Evolutionary conservation across 176 grass and related monocot species (phyloP), one percentile per base, ranked within the genome.

Genomic region (Echinochloa phyllopogon): DNA sequence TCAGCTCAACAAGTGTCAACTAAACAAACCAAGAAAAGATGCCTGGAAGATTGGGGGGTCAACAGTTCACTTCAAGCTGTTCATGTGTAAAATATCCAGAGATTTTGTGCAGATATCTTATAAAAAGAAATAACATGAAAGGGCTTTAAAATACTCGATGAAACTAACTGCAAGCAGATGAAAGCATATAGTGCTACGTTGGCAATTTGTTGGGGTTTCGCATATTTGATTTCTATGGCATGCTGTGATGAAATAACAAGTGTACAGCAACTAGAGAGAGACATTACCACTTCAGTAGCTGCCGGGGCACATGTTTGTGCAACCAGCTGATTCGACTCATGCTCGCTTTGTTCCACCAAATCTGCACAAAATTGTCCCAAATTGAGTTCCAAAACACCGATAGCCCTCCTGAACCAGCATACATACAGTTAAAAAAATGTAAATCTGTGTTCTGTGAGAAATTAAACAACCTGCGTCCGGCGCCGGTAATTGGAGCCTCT

Each of bases 401-500:
- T 72, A 56, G 18, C 41, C 27, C 16, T 25, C 68, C 37, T 8
- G 17, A 78, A 60, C 39, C n/a, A 71, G 50, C 65, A 66, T 14
- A 2, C 17, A 53, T 52, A 52, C 40, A 36, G 55, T 45, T 47
- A 24, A 18, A 18, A 51, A 92, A 75, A 84, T 33, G 65, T 78
- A 72, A 79, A 90, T 91, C 70, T 86, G 79, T 44, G 8, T 20
- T 71, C 38, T 70, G 49, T 44, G 52, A 13, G 53, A 70, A 70
- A 58, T 27, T 60, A 25, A 73, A 69, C 33, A 51, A 93, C 96
- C 89, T 89, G 89, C 41, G 56, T 79, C 84, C 20, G 55, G 62
- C 21, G 75, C 77, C 84, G 84, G 69, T 47, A 92, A 23, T 55
- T 87, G 86, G 29, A 73, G 85, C 80, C 88, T 94, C 88, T 87